phyloP scores from a whole-genome alignment of 768 basidiomycete species.

The Pleurotus sapidus region DNA sequence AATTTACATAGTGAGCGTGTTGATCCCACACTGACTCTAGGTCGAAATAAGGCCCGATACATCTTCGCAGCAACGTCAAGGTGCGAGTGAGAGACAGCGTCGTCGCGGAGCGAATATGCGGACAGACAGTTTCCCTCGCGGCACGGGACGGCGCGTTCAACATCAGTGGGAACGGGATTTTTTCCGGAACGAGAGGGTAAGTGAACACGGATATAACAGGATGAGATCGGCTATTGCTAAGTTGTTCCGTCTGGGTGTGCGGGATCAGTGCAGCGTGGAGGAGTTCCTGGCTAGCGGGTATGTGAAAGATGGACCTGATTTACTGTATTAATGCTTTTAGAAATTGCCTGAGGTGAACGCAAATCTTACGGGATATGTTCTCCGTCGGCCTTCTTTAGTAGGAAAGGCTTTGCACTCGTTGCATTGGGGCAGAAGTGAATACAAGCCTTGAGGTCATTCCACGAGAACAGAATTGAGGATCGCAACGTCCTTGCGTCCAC shows the following conservation, averaged over 20 bases:
- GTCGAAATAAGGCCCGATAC: constrained; percentile 3
- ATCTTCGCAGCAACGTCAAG: constrained; percentile 1
- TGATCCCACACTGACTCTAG: constrained; percentile 4
- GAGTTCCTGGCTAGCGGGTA: constrained; percentile 3
- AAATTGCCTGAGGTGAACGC: neutral
- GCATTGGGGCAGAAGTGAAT: constrained; percentile 3
- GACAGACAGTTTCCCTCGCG: neutral
- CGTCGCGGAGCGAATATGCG: constrained; percentile 5
- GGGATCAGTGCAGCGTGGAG: neutral
- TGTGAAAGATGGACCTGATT: neutral
- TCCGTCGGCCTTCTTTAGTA: neutral
- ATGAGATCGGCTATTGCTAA: neutral
- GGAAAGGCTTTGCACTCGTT: neutral
- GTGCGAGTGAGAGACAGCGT: constrained; percentile 6
- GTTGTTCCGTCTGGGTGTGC: neutral
- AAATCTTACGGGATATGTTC: neutral
- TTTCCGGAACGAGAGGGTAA: constrained; percentile 2
- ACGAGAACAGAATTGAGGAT: neutral
- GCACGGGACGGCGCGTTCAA: neutral
- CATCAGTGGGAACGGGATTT: neutral
- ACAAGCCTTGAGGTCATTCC: neutral
- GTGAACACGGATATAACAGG: neutral
- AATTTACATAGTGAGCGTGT: constrained; percentile 6
- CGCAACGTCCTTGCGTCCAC: constrained; percentile 1
- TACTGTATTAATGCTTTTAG: neutral